These are phyloP conservation scores for Boletus bicolor DNA, from an alignment of 768 basidiomycete genomes.

Conservation along the genomic window DNA sequence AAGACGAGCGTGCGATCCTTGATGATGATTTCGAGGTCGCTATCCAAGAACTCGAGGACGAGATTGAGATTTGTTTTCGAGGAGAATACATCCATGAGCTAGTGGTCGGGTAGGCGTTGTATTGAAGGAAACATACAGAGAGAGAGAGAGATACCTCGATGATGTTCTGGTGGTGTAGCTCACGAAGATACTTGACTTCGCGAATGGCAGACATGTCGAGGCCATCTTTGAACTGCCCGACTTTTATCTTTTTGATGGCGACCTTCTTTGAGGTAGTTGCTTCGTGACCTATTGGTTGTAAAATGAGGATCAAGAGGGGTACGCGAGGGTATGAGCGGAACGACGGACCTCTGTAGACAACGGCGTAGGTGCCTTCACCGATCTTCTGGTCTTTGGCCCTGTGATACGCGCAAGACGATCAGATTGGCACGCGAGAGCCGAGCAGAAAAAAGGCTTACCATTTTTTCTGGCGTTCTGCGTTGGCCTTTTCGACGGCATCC, in stretches of 20 bases:
- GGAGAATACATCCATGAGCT: slow-evolving; percentile 97
- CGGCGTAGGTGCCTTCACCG: slow-evolving; percentile 93
- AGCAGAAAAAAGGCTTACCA: slow-evolving; percentile 42
- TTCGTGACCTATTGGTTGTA: slow-evolving; percentile 56
- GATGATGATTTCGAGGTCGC: slow-evolving; percentile 95
- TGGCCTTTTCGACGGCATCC: slow-evolving; percentile 83
- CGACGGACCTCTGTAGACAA: slow-evolving; percentile 81
- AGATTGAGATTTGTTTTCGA: slow-evolving; percentile 96
- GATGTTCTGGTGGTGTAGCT: slow-evolving; percentile 90
- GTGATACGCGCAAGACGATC: slow-evolving; percentile 10
- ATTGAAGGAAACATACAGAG: not conserved
- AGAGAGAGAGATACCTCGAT: slow-evolving; percentile 63
- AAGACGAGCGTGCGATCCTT: slow-evolving; percentile 92
- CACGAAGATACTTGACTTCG: slow-evolving; percentile 95
- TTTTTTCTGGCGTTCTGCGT: slow-evolving; percentile 64
- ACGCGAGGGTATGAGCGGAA: not conserved
- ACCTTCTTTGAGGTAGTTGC: slow-evolving; percentile 75
- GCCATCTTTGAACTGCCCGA: slow-evolving; percentile 95
- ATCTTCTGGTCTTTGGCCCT: slow-evolving; percentile 83
- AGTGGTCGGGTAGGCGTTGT: not conserved
- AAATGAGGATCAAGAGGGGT: slow-evolving; percentile 3
- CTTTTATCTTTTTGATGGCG: slow-evolving; percentile 98
- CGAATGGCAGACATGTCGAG: slow-evolving; percentile 98
- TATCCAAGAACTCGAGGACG: slow-evolving; percentile 94
- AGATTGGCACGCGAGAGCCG: not conserved